Conservation (phyloP, 257 asterid species). For the Capsicum chinense region DNA sequence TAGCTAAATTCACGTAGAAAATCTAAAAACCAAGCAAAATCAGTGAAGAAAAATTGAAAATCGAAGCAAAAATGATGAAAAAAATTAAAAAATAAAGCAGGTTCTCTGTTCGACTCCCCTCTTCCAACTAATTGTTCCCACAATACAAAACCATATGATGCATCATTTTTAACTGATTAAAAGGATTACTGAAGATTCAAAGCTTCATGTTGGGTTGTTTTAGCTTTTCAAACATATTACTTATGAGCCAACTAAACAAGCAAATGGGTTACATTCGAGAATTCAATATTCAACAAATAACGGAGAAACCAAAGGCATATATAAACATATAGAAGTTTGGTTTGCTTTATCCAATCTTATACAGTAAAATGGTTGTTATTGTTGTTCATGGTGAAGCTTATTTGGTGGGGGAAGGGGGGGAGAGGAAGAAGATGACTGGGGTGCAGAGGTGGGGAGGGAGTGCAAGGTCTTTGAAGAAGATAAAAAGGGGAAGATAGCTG, state of each 20-base stretch:
- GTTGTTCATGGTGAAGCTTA: too few species aligned
- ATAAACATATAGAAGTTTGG: neutral
- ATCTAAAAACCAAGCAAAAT: too few species aligned
- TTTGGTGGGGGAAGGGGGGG: too few species aligned
- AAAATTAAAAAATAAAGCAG: slow-evolving; percentile 40
- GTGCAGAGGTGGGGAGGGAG: too few species aligned
- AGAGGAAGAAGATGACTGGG: too few species aligned
- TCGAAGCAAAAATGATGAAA: too few species aligned
- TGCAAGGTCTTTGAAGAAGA: too few species aligned
- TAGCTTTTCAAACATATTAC: slow-evolving; percentile 9
- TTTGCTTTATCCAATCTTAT: neutral
- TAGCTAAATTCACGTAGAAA: too few species aligned
- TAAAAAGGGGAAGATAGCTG: too few species aligned
- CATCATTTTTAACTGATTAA: neutral
- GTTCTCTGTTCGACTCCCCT: slow-evolving; percentile 74
- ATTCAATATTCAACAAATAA: neutral
- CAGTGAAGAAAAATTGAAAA: too few species aligned
- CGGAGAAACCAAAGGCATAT: neutral
- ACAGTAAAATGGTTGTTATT: neutral
- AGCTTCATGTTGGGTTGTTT: neutral
- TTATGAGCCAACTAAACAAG: neutral
- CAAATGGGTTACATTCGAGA: neutral
- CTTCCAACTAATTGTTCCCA: slow-evolving; percentile 75
- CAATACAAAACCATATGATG: neutral
- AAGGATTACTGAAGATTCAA: neutral